Conservation (phyloP, 441 rosid species). For the Brassica balearica region DNA sequence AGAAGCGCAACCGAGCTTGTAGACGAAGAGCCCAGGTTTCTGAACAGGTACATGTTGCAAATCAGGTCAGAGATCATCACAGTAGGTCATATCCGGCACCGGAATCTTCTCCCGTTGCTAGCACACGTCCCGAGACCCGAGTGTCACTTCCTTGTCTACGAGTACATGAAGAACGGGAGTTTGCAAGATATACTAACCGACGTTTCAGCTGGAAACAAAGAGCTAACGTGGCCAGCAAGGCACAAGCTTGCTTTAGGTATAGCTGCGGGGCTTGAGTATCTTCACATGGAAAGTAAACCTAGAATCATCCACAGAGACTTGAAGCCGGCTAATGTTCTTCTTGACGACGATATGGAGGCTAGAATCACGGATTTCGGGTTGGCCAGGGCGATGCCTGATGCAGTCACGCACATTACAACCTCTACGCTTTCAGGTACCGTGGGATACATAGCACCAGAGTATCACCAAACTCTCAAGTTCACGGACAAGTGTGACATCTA, state of each 20-base stretch:
- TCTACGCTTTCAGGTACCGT: conserved; percentile 78
- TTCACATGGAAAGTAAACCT: conserved; percentile 65
- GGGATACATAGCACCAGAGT: conserved; percentile 92
- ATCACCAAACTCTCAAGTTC: conserved; percentile 81
- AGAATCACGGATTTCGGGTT: conserved; percentile 90
- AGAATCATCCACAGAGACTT: conserved; percentile 86
- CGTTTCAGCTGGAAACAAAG: conserved; percentile 56
- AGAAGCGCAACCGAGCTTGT: conserved; percentile 66
- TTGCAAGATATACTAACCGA: conserved; percentile 62
- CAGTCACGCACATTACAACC: conserved; percentile 67
- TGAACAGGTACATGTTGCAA: conserved; percentile 86
- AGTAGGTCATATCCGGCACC: conserved; percentile 82
- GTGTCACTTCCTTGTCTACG: conserved; percentile 82
- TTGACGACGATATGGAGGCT: conserved; percentile 91
- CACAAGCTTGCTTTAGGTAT: conserved; percentile 74
- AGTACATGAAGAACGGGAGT: conserved; percentile 92
- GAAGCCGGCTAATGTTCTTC: conserved; percentile 84
- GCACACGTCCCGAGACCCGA: conserved; percentile 81
- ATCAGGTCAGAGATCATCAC: conserved; percentile 77
- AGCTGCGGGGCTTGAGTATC: conserved; percentile 88
- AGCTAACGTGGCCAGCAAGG: conserved; percentile 71
- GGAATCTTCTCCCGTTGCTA: conserved; percentile 76
- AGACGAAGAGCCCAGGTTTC: conserved; percentile 66
- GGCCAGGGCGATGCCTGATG: conserved; percentile 81
- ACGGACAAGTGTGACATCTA: conserved; percentile 85